A percentile compares a stretch with the other conserved stretches of the same genome.
These are phyloP conservation scores for Acmispon strigosus DNA, from an alignment of 306 rosid species.

Conservation along the genomic window DNA sequence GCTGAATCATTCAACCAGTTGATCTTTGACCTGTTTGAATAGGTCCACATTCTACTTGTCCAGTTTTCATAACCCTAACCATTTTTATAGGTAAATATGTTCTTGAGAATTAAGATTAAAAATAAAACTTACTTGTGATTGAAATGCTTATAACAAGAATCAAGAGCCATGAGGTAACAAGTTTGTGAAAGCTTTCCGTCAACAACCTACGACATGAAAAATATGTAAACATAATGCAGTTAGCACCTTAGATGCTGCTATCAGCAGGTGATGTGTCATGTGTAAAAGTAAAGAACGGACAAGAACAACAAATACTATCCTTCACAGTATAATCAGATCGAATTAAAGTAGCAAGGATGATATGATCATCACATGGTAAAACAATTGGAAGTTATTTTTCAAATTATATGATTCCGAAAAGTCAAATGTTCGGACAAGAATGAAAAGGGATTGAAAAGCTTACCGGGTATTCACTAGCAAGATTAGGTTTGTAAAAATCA, in stretches of 20 bases:
- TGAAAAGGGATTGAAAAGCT: conserved; percentile 10
- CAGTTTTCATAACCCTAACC: background rate
- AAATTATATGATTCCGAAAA: background rate
- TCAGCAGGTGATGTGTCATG: background rate
- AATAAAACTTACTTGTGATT: conserved; percentile 57
- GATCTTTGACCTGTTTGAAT: background rate
- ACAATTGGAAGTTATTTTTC: background rate
- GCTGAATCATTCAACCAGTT: background rate
- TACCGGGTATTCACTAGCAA: conserved; percentile 99
- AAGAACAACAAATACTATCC: conserved; percentile 4
- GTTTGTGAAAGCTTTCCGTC: conserved; percentile 99
- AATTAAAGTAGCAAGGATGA: background rate
- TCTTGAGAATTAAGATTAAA: background rate
- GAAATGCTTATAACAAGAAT: conserved; percentile 77
- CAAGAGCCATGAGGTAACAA: conserved; percentile 91
- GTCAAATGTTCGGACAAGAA: background rate
- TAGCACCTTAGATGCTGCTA: conserved; percentile 20
- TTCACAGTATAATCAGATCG: background rate
- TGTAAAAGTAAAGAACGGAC: background rate
- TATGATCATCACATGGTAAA: background rate
- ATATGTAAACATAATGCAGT: conserved; percentile 8
- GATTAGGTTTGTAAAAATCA: conserved; percentile 97
- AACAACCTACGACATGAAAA: conserved; percentile 59
- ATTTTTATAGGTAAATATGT: background rate
- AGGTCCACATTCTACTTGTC: background rate